Evolutionary conservation across 2,329 filamentous ascomycete genomes (phyloP), one percentile per base, ranked within the genome.

Genomic region (Tolypocladium endophyticum): DNA sequence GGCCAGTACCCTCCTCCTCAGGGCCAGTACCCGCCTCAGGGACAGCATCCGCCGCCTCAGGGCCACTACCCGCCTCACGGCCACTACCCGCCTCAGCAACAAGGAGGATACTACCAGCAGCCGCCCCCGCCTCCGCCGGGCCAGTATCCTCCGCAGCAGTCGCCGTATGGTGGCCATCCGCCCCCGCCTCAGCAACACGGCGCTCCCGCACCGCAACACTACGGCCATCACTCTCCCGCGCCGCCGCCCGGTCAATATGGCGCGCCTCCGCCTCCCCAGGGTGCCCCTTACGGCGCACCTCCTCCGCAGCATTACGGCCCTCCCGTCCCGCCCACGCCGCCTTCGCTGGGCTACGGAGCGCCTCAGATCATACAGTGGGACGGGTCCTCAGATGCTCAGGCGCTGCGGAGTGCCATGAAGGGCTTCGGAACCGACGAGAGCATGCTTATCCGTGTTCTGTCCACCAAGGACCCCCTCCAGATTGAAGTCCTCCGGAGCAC

Each of bases 401-500:
- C 79, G 4, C 77, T 96, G 28, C 85, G 90, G 58, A 82, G 82
- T 65, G 90, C 93, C 2, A 96, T 97, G 91, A 96, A 96, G 73
- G 92, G 92, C 0, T 90, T 96, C 63, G 93, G 92, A 39, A 97
- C 92, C 0, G 86, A 97, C 68, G 92, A 97, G 72, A 87, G 86
- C 67, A 73, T 82, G 0, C 77, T 97, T 20, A 92, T 96, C 63
- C 77, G 79, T 2, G 77, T 87, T 3, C 77, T 97, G 11, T 77
- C 87, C 3, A 83, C 80, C 65, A 87, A 92, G 63, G 90, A 95
- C 64, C 88, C 92, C 1, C 77, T 92, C 5, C 89, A 96, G 71
- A 81, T 94, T 63, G 83, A 87, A 55, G 78, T 83, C 11, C 79
- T 95, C 57, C 84, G 86, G 60, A 72, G 80, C 9, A 81, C 87